Evolutionary conservation across 2,329 filamentous ascomycete genomes (phyloP).

Genomic region (Fusarium nodosum): DNA sequence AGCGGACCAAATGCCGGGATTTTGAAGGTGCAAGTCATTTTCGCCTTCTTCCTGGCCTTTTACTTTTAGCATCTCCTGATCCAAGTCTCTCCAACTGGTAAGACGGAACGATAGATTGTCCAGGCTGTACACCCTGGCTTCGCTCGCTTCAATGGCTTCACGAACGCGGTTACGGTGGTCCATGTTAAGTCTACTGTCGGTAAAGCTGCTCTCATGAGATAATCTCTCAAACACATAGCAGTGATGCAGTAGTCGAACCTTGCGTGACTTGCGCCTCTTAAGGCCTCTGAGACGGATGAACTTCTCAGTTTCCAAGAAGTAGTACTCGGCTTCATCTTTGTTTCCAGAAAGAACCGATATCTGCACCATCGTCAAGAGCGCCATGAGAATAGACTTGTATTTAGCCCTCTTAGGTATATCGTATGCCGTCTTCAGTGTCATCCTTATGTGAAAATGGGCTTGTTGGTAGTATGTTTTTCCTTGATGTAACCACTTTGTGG

Average conservation of each 20-base stretch:
- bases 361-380: slow-evolving; percentile 38
- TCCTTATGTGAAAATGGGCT: slow-evolving; percentile 7
- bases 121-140: slow-evolving; percentile 10
- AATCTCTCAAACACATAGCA: slow-evolving; percentile 36
- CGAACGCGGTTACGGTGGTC: slow-evolving; percentile 26
- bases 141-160: slow-evolving; percentile 35
- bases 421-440: slow-evolving; percentile 32
- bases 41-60: slow-evolving; percentile 33
- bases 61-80: slow-evolving; percentile 30
- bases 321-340: slow-evolving; percentile 32
- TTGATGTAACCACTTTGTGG: slow-evolving; percentile 23
- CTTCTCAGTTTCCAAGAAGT: slow-evolving; percentile 39
- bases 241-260: slow-evolving; percentile 32
- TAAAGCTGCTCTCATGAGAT: slow-evolving; percentile 30
- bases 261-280: slow-evolving; percentile 33
- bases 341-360: slow-evolving; percentile 27
- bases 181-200: slow-evolving; percentile 6
- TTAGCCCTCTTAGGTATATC: slow-evolving; percentile 34
- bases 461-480: slow-evolving; percentile 25
- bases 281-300: slow-evolving; percentile 35
- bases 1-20: slow-evolving; percentile 36
- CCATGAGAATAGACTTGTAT: slow-evolving; percentile 40
- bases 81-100: slow-evolving; percentile 25
- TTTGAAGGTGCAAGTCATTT: slow-evolving; percentile 37
- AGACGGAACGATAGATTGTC: slow-evolving; percentile 34